Conservation (phyloP, 139 green algal species). For the Coelastrella sp. region DNA sequence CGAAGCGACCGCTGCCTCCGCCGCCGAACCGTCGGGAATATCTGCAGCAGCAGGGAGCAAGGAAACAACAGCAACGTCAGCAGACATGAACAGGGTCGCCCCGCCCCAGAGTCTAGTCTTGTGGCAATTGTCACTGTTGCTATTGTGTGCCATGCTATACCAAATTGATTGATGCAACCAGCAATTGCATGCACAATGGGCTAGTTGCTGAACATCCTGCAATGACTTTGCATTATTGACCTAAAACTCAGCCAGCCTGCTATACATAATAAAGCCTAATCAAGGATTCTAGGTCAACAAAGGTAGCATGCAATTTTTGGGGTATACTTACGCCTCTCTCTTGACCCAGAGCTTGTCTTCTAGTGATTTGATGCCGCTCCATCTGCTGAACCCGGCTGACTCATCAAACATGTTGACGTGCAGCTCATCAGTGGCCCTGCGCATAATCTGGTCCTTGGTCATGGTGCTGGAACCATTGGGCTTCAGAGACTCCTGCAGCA, state of each 20-base stretch:
- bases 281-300: not conserved
- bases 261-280: not conserved
- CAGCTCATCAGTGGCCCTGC: not conserved
- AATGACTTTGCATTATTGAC: too few species aligned
- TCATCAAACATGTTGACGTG: slow-evolving; percentile 21
- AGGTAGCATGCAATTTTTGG: too few species aligned
- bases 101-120: not conserved
- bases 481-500: not conserved
- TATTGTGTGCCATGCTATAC: too few species aligned
- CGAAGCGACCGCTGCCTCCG: not conserved
- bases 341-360: slow-evolving; percentile 17
- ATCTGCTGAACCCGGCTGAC: slow-evolving; percentile 3
- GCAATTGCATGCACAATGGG: too few species aligned
- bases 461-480: not conserved
- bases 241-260: not conserved
- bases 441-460: slow-evolving; percentile 15
- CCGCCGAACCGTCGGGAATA: not conserved
- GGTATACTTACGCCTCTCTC: not conserved
- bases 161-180: too few species aligned
- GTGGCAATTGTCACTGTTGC: too few species aligned
- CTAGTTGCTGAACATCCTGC: too few species aligned
- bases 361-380: not conserved
- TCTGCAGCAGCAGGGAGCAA: not conserved
- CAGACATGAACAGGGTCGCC: not conserved
- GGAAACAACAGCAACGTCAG: not conserved